A percentile compares a stretch with the other conserved stretches of the same genome.
phyloP scores from a whole-genome alignment of 1,284 basidiomycete species.

The Ganoderma multipileum region DNA sequence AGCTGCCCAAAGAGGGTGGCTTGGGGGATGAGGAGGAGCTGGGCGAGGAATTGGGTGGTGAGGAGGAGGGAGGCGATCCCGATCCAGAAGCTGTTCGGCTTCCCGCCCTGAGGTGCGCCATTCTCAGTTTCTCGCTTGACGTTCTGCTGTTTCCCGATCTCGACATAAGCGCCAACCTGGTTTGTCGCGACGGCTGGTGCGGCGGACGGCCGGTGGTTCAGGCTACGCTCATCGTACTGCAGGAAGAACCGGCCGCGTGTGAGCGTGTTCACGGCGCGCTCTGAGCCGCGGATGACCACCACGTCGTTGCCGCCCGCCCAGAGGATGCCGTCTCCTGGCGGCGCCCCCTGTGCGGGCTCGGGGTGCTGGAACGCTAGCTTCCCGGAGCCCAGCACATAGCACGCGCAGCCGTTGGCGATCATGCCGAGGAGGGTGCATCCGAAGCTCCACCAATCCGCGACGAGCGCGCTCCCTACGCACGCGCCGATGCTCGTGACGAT shows the following conservation, averaged over 20 bases:
- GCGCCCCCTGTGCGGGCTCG: conserved; percentile 11
- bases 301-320: conserved; percentile 5
- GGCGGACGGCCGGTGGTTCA: too few relatives aligned
- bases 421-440: conserved; percentile 24
- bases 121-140: background rate
- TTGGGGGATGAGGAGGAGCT: conserved; percentile 29
- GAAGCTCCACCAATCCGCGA: conserved; percentile 23
- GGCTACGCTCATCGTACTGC: background rate
- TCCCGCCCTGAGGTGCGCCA: background rate
- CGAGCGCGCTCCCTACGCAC: conserved; percentile 13
- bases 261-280: conserved; percentile 27
- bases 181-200: background rate
- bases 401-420: conserved; percentile 23
- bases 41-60: conserved; percentile 28
- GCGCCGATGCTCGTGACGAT: conserved; percentile 1
- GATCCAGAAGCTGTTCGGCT: conserved; percentile 1
- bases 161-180: background rate
- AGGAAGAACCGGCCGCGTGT: conserved; percentile 28
- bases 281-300: conserved; percentile 24
- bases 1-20: conserved; percentile 29
- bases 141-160: background rate
- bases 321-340: conserved; percentile 28
- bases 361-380: conserved; percentile 22
- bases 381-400: conserved; percentile 26
- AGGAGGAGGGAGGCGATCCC: conserved; percentile 26